Base-by-base conservation (phyloP, 257 asterid species). In the Solanum etuberosum region DNA sequence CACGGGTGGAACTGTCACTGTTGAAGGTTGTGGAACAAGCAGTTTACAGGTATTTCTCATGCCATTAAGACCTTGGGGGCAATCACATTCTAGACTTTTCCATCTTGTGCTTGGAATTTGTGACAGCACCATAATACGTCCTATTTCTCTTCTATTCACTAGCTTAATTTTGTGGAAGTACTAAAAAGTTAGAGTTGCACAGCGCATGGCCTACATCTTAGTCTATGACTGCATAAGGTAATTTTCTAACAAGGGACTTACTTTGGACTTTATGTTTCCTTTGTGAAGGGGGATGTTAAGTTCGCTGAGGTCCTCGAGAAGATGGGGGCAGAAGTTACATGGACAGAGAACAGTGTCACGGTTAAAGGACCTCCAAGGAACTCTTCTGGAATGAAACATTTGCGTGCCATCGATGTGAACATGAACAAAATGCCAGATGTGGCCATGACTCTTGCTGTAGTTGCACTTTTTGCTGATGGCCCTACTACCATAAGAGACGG, bases 391-490 rank as follows among this genome's bases (percentile, higher is more conserved):
- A 90, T 90, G 91, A 94, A 93, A 88, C 98, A 92, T 87, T 92
- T 97, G 81, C 94, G 89, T 18, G 98, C 95, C 59, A 70, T 97
- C 88, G 99, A 97, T 51, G 91, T 97, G 74, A 94, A 97, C 95
- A 95, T 95, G 99, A 97, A 97, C 94, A 97, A 95, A 91, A 97
- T 95, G 98, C 98, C 98, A 4, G 99, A 97, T 90, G 99, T 97
- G 37, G 99, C 99, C 89, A 95, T 97, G 99, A 97, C 99, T 85
- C 98, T 97, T 87, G 98, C 98, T 84, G 99, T 97, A 2, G 98
- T 95, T 54, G 99, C 99, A 57, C 98, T 97, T 86, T 95, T 89
- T 65, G 99, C 99, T 80, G 98, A 97, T 86, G 99, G 99, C 8
- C 95, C 99, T 86, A 94, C 99, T 67, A 91, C 98, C 83, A 94